phyloP scores from a whole-genome alignment of 768 basidiomycete species.

The Boletus reticuloceps region DNA sequence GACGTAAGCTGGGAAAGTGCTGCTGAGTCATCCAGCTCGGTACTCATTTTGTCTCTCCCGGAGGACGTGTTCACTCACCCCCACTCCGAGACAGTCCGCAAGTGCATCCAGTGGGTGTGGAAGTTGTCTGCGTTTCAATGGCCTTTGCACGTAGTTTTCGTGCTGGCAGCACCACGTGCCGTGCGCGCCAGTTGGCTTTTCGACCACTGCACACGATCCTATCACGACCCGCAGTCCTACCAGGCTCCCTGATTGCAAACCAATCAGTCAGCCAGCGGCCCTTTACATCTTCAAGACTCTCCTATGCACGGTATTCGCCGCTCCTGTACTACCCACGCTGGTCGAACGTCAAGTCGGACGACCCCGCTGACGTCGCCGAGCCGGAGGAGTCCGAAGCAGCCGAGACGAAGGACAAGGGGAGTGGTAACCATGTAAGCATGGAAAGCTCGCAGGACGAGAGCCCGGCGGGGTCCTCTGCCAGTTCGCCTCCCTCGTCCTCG shows the following conservation, averaged over 20 bases:
- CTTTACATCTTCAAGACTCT: slow-evolving; percentile 25
- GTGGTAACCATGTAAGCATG: slow-evolving; percentile 16
- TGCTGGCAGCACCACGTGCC: slow-evolving; percentile 5
- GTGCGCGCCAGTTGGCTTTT: slow-evolving; percentile 11
- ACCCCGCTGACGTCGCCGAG: slow-evolving; percentile 23
- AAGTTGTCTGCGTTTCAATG: slow-evolving; percentile 23
- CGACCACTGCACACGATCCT: slow-evolving; percentile 12
- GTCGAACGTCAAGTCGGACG: slow-evolving; percentile 36
- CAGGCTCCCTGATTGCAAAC: slow-evolving; percentile 2
- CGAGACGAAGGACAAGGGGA: slow-evolving; percentile 20
- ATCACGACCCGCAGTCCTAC: slow-evolving; percentile 2
- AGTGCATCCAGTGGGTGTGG: slow-evolving; percentile 9
- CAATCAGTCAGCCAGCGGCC: slow-evolving; percentile 17
- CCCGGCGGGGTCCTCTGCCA: slow-evolving; percentile 30
- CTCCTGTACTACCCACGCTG: slow-evolving; percentile 36
- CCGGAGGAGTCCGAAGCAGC: slow-evolving; percentile 22
- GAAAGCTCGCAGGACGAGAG: slow-evolving; percentile 32
- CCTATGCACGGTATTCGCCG: slow-evolving; percentile 31
- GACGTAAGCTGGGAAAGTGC: neutral
- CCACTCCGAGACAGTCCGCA: neutral
- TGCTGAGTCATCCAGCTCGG: slow-evolving; percentile 17
- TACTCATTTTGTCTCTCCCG: slow-evolving; percentile 1
- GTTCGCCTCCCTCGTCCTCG: slow-evolving; percentile 39
- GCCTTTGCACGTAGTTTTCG: slow-evolving; percentile 19
- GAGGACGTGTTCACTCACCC: neutral